Percentiles rank a stretch among this genome's conserved stretches.
Evolutionary conservation across 352 stramenopile species (phyloP).

Genomic region (Pythium monospermum): DNA sequence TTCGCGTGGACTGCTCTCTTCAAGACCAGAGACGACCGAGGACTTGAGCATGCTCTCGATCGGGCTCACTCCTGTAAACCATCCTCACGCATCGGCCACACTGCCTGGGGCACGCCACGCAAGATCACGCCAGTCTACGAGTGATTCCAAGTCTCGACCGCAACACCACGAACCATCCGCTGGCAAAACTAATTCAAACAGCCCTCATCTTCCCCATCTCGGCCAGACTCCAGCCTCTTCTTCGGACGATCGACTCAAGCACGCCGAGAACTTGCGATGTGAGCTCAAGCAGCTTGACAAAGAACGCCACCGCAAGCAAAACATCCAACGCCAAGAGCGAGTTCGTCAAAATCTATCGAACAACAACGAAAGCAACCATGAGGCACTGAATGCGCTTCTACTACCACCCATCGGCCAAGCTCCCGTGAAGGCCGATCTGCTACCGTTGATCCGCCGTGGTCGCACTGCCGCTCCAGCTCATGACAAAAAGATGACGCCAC

Average conservation of each 20-base stretch:
- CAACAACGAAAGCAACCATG: slow-evolving; percentile 18
- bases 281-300: slow-evolving; percentile 39
- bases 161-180: too few species aligned
- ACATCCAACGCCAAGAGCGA: slow-evolving; percentile 36
- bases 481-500: background rate
- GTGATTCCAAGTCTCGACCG: too few species aligned
- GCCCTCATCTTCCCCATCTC: background rate
- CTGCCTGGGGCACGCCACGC: too few species aligned
- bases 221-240: background rate
- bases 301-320: slow-evolving; percentile 40
- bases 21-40: background rate
- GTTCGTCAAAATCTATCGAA: slow-evolving; percentile 26
- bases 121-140: too few species aligned
- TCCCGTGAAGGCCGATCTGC: background rate
- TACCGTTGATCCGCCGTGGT: too few species aligned
- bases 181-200: background rate
- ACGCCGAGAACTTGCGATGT: slow-evolving; percentile 33
- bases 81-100: background rate
- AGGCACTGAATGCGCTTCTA: background rate
- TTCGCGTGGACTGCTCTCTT: background rate
- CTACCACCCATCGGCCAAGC: slow-evolving; percentile 1
- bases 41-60: background rate
- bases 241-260: slow-evolving; percentile 24
- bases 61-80: background rate
- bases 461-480: too few species aligned